Base-by-base conservation (phyloP, 2,329 filamentous ascomycete genomes). In the Aspergillus sp. region DNA sequence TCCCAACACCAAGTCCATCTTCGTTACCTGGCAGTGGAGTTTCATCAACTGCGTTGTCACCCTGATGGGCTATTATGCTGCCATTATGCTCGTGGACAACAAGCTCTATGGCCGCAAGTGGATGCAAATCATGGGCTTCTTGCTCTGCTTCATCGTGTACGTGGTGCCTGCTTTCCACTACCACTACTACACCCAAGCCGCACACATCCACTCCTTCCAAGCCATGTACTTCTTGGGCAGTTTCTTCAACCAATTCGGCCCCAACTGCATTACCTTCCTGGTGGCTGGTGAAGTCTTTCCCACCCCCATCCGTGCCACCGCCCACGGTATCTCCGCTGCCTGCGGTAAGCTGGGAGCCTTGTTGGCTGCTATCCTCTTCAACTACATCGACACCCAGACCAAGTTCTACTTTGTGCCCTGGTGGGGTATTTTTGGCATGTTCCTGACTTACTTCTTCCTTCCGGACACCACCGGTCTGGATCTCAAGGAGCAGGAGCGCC, bases 271-370 rank as follows among this genome's bases (percentile, higher is more conserved):
- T 70, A 96, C 93, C 65, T 97, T 97, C 89, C 86, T 97, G 67
- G 91, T 96, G 36, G 93, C 93, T 38, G 94, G 91, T 49, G 93
- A 97, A 77, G 92, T 97, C 17, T 97, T 91, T 84, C 93, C 94
- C 13, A 96, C 93, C 0, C 91, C 92, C 10, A 88, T 97, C 68
- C 92, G 93, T 69, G 93, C 93, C 66, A 92, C 91, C 17, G 94
- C 93, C 55, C 93, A 97, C 82, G 93, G 94, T 54, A 92, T 97
- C 80, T 92, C 91, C n/a, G 94, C 93, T 65, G 94, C 92, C 58
- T 83, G 90, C 57, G 93, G 93, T 72, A 97, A 97, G 80, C 80
- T 91, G 1, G 93, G 93, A 65, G 93, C 94, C 25, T 86, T 97
- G 17, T 84, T 92, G 41, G 92, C 93, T 32, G 55, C 15, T 5